Evolutionary conservation across 2,329 filamentous ascomycete genomes (phyloP).

Genomic region (Beauveria varroae): DNA sequence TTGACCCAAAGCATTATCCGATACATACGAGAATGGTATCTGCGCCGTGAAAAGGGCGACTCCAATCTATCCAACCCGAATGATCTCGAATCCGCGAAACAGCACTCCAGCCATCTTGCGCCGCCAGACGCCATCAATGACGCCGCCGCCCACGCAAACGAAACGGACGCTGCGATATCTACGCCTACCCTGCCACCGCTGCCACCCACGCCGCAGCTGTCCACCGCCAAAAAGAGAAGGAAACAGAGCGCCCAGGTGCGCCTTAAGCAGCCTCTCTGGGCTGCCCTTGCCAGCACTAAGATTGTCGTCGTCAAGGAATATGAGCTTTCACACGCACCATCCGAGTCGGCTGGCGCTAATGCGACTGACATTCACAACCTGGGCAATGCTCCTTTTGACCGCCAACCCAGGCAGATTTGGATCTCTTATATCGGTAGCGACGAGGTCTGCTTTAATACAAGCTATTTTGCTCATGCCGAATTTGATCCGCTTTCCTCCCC

Average conservation of each 20-base stretch:
- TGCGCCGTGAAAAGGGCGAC: slow-evolving; percentile 47
- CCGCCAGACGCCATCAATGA: slow-evolving; percentile 21
- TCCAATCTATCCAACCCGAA: slow-evolving; percentile 40
- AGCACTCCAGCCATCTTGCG: slow-evolving; percentile 29
- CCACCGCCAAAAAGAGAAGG: slow-evolving; percentile 70
- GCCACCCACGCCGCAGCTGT: slow-evolving; percentile 33
- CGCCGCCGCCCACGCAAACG: neutral
- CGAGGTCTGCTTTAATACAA: slow-evolving; percentile 70
- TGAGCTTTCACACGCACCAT: slow-evolving; percentile 69
- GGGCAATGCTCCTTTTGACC: slow-evolving; percentile 66
- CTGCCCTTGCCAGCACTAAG: slow-evolving; percentile 89
- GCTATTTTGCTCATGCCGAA: slow-evolving; percentile 47
- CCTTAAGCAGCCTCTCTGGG: slow-evolving; percentile 88
- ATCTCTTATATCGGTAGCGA: slow-evolving; percentile 73
- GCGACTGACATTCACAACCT: slow-evolving; percentile 71
- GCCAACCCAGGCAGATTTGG: slow-evolving; percentile 67
- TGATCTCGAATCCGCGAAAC: slow-evolving; percentile 59
- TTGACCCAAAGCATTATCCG: slow-evolving; percentile 65
- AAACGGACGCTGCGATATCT: neutral
- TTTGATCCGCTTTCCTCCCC: slow-evolving; percentile 20
- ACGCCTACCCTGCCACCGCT: slow-evolving; percentile 8
- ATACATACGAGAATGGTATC: slow-evolving; percentile 62
- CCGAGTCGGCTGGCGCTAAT: slow-evolving; percentile 66
- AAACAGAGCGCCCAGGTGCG: slow-evolving; percentile 88
- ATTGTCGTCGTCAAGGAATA: slow-evolving; percentile 92